phyloP scores from a whole-genome alignment of 78 protist genomes.

The Dictyostelium intermedium region DNA sequence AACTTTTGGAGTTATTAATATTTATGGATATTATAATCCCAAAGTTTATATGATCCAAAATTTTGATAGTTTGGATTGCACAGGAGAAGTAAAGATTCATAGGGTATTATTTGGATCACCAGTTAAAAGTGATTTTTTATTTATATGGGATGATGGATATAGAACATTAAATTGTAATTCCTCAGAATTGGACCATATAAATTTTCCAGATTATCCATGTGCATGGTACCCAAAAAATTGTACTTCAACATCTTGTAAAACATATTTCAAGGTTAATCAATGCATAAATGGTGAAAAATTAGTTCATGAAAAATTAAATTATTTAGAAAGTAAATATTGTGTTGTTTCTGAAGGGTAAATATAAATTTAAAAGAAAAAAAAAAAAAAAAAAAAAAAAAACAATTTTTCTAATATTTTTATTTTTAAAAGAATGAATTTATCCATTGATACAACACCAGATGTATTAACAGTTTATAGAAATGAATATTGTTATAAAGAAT shows the following conservation, averaged over 20 bases:
- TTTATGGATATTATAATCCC: background rate
- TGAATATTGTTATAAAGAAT: background rate
- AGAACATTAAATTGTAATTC: background rate
- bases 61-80: background rate
- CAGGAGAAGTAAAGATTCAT: background rate
- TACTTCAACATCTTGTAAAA: background rate
- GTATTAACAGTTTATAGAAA: background rate
- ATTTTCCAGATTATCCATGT: background rate
- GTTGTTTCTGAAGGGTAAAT: background rate
- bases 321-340: background rate
- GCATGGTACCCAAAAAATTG: background rate
- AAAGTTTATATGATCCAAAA: background rate
- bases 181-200: background rate
- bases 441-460: background rate
- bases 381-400: background rate
- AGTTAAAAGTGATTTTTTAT: background rate
- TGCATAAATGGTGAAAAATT: conserved; percentile 6
- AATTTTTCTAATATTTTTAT: too few species aligned
- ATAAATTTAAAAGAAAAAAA: background rate
- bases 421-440: background rate
- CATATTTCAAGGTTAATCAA: background rate
- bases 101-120: background rate
- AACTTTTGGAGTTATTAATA: background rate
- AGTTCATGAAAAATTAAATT: background rate
- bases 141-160: conserved; percentile 1